phyloP scores from a whole-genome alignment of 768 basidiomycete genomes.

The Kwoniella botswanensis region DNA sequence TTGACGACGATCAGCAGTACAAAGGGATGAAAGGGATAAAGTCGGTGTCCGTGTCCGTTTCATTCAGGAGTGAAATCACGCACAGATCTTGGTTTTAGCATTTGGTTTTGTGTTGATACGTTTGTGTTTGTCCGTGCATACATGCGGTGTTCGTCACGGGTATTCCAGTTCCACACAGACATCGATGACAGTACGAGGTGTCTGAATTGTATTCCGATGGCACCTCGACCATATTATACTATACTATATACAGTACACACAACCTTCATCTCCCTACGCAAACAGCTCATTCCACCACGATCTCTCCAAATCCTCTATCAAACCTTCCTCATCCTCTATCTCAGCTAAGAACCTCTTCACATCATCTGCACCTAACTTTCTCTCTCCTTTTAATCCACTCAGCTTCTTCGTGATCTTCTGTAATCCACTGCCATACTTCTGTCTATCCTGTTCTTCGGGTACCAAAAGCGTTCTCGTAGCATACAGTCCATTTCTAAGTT shows the following conservation, averaged over 20 bases:
- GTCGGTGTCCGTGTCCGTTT: background rate
- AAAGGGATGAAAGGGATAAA: background rate
- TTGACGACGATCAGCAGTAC: background rate
- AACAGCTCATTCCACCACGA: conserved; percentile 42
- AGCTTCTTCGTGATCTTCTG: conserved; percentile 18
- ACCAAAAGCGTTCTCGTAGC: conserved; percentile 31
- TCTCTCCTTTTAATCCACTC: conserved; percentile 23
- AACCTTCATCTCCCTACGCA: background rate
- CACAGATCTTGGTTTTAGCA: background rate
- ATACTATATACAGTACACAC: too few species aligned
- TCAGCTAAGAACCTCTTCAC: conserved; percentile 42
- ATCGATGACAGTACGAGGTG: too few species aligned
- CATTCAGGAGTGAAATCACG: background rate
- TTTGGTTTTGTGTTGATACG: too few species aligned
- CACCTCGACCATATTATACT: too few species aligned
- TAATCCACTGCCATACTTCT: conserved; percentile 6
- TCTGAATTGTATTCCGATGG: too few species aligned
- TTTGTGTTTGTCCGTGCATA: background rate
- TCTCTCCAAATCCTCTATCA: conserved; percentile 32
- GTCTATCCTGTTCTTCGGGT: conserved; percentile 10
- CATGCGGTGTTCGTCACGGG: background rate
- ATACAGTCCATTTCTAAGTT: conserved; percentile 33
- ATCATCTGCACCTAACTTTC: conserved; percentile 32
- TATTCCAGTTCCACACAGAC: too few species aligned
- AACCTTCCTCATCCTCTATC: conserved; percentile 50